Conservation (phyloP, 345 rosid species). For the Sisymbrium irio region DNA sequence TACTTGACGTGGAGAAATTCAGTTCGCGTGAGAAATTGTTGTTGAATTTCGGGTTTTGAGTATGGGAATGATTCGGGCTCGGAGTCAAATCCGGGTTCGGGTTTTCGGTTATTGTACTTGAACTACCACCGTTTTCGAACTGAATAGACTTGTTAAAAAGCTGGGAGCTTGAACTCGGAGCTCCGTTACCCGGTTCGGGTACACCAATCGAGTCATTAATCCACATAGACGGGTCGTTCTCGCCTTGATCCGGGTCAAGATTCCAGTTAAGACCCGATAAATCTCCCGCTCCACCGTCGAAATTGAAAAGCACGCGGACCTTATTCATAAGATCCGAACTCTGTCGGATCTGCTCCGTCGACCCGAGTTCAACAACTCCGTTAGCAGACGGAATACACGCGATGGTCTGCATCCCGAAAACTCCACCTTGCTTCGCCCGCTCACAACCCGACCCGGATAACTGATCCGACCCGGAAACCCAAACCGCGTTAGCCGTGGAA, state of each 20-base stretch:
- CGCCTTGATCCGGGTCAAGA: constrained; percentile 66
- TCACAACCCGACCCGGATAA: constrained; percentile 66
- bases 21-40: constrained; percentile 49
- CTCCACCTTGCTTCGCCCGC: constrained; percentile 69
- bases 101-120: constrained; percentile 41
- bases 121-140: constrained; percentile 37
- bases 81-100: constrained; percentile 36
- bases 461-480: constrained; percentile 71
- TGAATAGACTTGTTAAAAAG: constrained; percentile 39
- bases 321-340: constrained; percentile 82
- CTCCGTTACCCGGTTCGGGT: constrained; percentile 22
- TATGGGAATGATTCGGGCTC: constrained; percentile 31
- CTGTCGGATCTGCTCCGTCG: constrained; percentile 70
- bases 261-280: constrained; percentile 61
- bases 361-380: constrained; percentile 93
- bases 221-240: constrained; percentile 85
- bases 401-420: constrained; percentile 78
- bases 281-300: constrained; percentile 39
- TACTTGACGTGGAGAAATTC: constrained; percentile 68
- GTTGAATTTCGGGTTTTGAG: constrained; percentile 28
- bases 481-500: constrained; percentile 52
- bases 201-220: constrained; percentile 55
- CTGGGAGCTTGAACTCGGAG: constrained; percentile 32
- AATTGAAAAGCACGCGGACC: constrained; percentile 71
- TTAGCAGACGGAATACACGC: constrained; percentile 82